Evolutionary conservation across 345 rosid species (phyloP).

Genomic region (Pugionium dolabratum): DNA sequence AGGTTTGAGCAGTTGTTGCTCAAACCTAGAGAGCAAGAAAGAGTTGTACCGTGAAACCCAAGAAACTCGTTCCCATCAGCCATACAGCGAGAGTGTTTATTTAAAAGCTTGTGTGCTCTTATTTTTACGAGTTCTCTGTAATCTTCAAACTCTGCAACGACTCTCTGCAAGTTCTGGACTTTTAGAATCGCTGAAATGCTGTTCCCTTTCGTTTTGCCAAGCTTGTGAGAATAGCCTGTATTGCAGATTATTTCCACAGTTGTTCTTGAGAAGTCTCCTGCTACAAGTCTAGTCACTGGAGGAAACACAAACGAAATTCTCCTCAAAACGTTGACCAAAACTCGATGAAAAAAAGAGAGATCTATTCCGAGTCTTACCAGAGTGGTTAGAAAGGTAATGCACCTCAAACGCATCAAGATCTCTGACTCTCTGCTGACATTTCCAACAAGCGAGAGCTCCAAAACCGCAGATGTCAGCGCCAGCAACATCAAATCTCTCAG

Average conservation of each 20-base stretch:
- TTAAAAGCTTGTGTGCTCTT: constrained; percentile 51
- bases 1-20: constrained; percentile 37
- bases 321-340: constrained; percentile 2
- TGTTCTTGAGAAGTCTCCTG: constrained; percentile 66
- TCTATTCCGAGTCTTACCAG: constrained; percentile 46
- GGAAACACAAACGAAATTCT: background rate
- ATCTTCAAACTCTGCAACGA: constrained; percentile 58
- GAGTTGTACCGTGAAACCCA: constrained; percentile 53
- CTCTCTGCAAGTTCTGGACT: constrained; percentile 55
- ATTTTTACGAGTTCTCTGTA: constrained; percentile 59
- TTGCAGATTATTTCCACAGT: constrained; percentile 70
- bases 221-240: constrained; percentile 34
- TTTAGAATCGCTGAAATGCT: constrained; percentile 49
- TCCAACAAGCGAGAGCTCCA: constrained; percentile 47
- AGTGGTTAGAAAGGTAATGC: constrained; percentile 60
- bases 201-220: constrained; percentile 18
- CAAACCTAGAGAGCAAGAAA: constrained; percentile 52
- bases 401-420: constrained; percentile 52
- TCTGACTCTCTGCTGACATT: constrained; percentile 48
- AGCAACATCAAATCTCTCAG: constrained; percentile 39
- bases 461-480: constrained; percentile 34
- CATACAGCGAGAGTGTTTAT: constrained; percentile 62
- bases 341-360: background rate
- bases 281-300: constrained; percentile 57
- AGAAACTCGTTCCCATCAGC: constrained; percentile 85